Base-by-base conservation (phyloP, 2,329 filamentous ascomycete species). In the Aspergillus chevalieri region DNA sequence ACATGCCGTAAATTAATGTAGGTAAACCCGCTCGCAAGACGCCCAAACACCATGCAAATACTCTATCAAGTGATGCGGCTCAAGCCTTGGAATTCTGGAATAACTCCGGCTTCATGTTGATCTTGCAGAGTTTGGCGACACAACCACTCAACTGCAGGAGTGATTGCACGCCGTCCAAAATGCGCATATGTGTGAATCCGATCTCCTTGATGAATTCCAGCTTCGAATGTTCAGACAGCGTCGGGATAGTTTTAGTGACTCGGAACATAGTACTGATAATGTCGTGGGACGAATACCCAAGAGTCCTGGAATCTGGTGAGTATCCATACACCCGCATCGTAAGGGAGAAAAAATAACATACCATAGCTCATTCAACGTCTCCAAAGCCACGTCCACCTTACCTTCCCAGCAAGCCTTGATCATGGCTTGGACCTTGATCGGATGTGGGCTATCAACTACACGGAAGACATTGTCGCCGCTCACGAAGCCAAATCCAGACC, bases 251-350 rank as follows among this genome's bases (percentile, higher is more conserved):
- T 77, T 97, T 98, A 43, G 93, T 97, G 52, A 98, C 93, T 64
- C 86, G 85, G 78, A 98, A 97, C 93, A 98, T 98, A 53, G 92
- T 98, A 73, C 87, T 94, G 70, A 98, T 94, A 61, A 98, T 95
- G 69, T 98, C 93, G 74, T 98, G 92, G 60, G 89, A 94, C n/a
- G 89, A 95, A 74, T 98, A 98, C 12, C 93, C 93, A 52, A 97
- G 75, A 52, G 86, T 83, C 80, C 78, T 80, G 21, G n/a, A 17
- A 36, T 17, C 14, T 36, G 7, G 15, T 36, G 34, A 36, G 34
- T 17, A 6, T n/a, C 14, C 34, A 36, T 36, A 6, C 4, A 19
- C 12, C 9, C 17, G 14, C 19, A 43, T 43, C 14, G 19, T 22
- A 43, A 51, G n/a, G 48, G 58, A 52, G 49, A 19, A 43, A 43